A percentile compares a stretch with the other conserved stretches of the same genome.
Evolutionary conservation across 768 basidiomycete genomes (phyloP).

Genomic region (Rossbeevera mucosa): DNA sequence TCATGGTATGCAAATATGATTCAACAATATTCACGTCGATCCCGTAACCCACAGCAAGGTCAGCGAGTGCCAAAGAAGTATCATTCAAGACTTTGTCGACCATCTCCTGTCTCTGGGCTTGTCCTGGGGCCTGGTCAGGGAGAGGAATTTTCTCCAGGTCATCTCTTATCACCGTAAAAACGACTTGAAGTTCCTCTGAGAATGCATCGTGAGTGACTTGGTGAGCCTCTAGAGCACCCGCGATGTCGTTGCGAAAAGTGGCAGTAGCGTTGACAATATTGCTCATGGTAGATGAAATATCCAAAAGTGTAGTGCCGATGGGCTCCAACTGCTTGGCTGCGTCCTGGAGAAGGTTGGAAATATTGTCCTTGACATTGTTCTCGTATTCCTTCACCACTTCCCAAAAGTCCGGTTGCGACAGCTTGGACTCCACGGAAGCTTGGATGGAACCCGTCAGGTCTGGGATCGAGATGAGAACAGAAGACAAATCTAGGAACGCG

Average conservation of each 20-base stretch:
- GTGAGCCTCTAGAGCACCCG: conserved; percentile 4
- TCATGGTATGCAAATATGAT: conserved; percentile 2
- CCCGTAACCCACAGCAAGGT: conserved; percentile 2
- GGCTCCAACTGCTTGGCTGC: conserved; percentile 4
- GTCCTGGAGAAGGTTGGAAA: conserved; percentile 4
- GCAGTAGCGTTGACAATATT: conserved; percentile 10
- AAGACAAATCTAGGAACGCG: not conserved
- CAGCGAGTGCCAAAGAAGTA: not conserved
- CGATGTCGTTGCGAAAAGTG: conserved; percentile 9
- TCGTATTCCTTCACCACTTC: conserved; percentile 5
- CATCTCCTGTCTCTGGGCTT: conserved; percentile 1
- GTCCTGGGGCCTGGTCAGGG: conserved; percentile 2
- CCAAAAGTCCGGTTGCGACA: conserved; percentile 9
- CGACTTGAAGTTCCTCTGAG: conserved; percentile 3
- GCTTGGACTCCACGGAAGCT: not conserved
- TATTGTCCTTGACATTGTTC: not conserved
- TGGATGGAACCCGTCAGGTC: not conserved
- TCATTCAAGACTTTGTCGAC: conserved; percentile 10
- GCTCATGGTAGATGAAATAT: conserved; percentile 3
- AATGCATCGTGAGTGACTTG: conserved; percentile 4
- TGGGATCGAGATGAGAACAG: not conserved
- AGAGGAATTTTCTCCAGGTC: conserved; percentile 1
- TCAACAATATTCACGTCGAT: conserved; percentile 6
- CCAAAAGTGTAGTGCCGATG: not conserved
- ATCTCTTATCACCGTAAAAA: conserved; percentile 1